phyloP scores from a whole-genome alignment of 176 grass and related monocot species.

The Carex littledalei region DNA sequence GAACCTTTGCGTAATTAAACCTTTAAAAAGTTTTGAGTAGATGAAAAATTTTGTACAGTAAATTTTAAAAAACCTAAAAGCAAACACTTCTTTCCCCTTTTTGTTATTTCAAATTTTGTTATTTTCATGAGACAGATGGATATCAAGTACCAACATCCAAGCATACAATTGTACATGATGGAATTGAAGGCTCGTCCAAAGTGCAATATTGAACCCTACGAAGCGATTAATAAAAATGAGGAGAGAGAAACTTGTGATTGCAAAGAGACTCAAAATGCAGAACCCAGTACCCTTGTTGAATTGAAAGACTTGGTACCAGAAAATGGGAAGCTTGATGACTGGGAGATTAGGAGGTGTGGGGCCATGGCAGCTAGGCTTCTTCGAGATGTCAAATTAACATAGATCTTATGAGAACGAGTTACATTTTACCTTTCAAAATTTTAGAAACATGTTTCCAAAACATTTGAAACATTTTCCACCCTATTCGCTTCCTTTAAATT shows the following conservation, averaged over 20 bases:
- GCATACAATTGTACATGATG: constrained; percentile 87
- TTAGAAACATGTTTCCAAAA: background rate
- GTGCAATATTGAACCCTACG: background rate
- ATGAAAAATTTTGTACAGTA: background rate
- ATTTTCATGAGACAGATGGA: constrained; percentile 56
- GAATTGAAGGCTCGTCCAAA: constrained; percentile 37
- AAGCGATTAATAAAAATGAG: constrained; percentile 8
- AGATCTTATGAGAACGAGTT: background rate
- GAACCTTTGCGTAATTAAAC: background rate
- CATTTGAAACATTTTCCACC: background rate
- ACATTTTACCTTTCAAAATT: background rate
- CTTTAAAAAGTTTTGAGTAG: background rate
- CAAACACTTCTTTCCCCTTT: background rate
- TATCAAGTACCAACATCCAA: constrained; percentile 68
- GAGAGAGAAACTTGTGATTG: constrained; percentile 33
- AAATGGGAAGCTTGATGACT: constrained; percentile 35
- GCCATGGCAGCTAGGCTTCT: constrained; percentile 92
- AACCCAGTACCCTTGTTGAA: background rate
- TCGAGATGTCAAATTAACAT: constrained; percentile 59
- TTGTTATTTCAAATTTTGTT: background rate
- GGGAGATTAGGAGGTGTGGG: constrained; percentile 76
- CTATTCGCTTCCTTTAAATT: background rate
- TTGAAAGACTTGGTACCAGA: constrained; percentile 14
- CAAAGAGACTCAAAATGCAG: constrained; percentile 26
- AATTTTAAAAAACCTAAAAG: background rate